Base-by-base conservation (phyloP, 331 rosid species). In the Telfairia occidentalis region DNA sequence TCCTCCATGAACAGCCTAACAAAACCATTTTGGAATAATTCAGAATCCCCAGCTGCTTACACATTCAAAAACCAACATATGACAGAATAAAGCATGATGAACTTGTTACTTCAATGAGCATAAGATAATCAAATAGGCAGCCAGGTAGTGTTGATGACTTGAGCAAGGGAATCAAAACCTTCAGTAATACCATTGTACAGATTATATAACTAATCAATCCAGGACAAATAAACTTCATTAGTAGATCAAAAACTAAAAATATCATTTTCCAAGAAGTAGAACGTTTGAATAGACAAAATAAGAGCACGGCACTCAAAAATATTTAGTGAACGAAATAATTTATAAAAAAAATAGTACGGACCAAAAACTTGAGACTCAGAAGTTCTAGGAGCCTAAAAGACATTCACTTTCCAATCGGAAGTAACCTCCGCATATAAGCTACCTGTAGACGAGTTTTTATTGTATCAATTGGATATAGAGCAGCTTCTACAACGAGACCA, bases 391-490 rank as follows among this genome's bases (percentile, higher is more conserved):
- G 18, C 60, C 29, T 48, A 29, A 26, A 69, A 69, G 55, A 43
- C 26, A 67, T 69, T 26, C 38, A 69, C 26, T 24, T 1, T 43
- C 55, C 57, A 37, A 72, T 19, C 78, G 71, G 58, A 24, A 73
- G 76, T 45, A 71, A 70, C 29, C 73, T 85, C 80, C 87, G 58
- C 86, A 88, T 45, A 18, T 29, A 26, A 71, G n/a, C 59, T 71
- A 71, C 98, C 98, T 92, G 97, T 63, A 92, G 82, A 78, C 98
- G 92, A 74, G 98, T 90, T 85, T 90, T 92, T 84, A 90, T 89
- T 19, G 98, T 92, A 84, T 90, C 98, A 57, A 92, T 89, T 35
- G 98, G 97, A 83, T 92, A 92, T 81, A 92, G 70, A 83, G 89
- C 97, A 35, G 98, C 85, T 87, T 92, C 98, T 74, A 87, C 93